Evolutionary conservation across 2,329 filamentous ascomycete genomes (phyloP), one percentile per base, ranked within the genome.

Genomic region (Neobulgaria alba): DNA sequence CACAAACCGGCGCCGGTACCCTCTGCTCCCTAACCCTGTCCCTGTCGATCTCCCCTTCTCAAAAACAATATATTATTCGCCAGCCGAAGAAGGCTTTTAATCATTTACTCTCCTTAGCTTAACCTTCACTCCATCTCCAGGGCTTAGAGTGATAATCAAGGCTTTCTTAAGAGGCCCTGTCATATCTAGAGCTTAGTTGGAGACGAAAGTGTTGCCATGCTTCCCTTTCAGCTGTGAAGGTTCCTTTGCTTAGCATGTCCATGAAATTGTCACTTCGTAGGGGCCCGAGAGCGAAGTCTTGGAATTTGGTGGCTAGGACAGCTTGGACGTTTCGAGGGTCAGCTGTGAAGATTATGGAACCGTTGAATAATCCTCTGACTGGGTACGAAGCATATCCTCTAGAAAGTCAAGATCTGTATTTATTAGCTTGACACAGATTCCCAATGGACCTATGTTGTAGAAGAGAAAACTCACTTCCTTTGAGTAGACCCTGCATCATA

Each of bases 301-400:
- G 30, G 40, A 59, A 59, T 14, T 58, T 56, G 20, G 54, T 57
- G n/a, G 56, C 58, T 10, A 60, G 50, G 15, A 59, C 36, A 1
- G 55, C 52, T 45, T 60, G 58, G 9, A 62, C 48, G 17, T 60
- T 59, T 35, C 54, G 48, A 19, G 58, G 57, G 10, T 61, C 54
- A 30, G 35, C 60, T 0, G 72, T 77, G 31, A 65, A 55, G 39
- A 75, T 49, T 45, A 69, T 61, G 1, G 65, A 63, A 21, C 16
- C 29, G 19, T 48, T 42, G 31, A 51, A 42, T 3, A 39, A 14
- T n/a, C 32, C 31, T 16, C 44, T 14, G 10, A 43, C 36, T 3
- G 45, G 44, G 20, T 41, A 49, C 41, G 31, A 4, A 51, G 34
- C 4, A 52, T 18, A 15, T 54, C 52, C 18, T 57, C 48, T 9